Evolutionary conservation across 257 asterid species (phyloP), one percentile per base, ranked within the genome.

Genomic region (Jacaranda mimosifolia): DNA sequence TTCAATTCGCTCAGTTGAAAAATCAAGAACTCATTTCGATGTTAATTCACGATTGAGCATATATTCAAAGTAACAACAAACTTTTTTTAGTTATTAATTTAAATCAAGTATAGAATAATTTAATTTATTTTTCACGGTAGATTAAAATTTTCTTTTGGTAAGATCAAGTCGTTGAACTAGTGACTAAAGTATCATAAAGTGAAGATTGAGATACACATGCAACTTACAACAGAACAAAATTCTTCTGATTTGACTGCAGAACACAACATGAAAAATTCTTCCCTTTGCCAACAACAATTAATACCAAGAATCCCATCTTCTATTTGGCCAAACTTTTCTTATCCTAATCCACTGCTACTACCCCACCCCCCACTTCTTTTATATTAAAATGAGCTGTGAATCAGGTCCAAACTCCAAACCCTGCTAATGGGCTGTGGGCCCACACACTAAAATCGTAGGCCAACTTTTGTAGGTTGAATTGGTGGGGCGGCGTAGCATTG

Each of bases 401-500:
- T 4, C 56, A n/a, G 13, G 9, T 55, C 45, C 74, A 19, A 69
- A 9, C 7, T 56, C 35, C 63, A 56, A 35, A 18, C 9, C 69
- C 49, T 26, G n/a, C 6, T 9, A 9, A 71, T 53, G 53, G 75
- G 51, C 75, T 38, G 76, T 53, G 55, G 65, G 40, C 19, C 66
- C 55, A 55, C 17, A 13, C 40, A 53, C 35, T 8, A 52, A 35
- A 70, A 52, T 32, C 48, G 1, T 1, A 14, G 10, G 35, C 48
- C 65, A 7, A n/a, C 38, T 15, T 52, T 53, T 2, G 6, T 36
- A 12, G 48, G 40, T 38, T 55, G 52, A 17, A 35, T 15, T 19
- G 53, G 53, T 71, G 76, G 75, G 76, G 17, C 51, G 49, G 19
- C 36, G 8, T 18, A 9, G 53, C 65, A 70, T 52, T 35, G 65